A percentile compares a stretch with the other conserved stretches of the same genome.
Evolutionary conservation across 2,329 filamentous ascomycete genomes (phyloP).

Genomic region (Microcyclospora pomicola): DNA sequence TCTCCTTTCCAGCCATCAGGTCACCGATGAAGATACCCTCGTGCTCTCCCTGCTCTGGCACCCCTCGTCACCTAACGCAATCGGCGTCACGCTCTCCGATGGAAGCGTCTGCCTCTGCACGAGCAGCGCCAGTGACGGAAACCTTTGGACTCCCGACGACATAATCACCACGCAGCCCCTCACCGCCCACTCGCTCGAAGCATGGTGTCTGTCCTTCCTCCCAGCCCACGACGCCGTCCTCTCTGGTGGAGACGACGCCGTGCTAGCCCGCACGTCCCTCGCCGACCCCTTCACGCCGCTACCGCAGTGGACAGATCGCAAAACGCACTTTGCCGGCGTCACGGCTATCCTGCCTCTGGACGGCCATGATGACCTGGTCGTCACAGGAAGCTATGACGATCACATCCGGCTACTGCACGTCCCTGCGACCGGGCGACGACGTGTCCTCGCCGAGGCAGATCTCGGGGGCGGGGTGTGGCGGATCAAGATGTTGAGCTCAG

Average conservation of each 20-base stretch:
- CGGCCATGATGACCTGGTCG: slow-evolving; percentile 38
- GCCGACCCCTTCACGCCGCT: neutral
- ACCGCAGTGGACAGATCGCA: slow-evolving; percentile 31
- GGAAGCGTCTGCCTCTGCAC: slow-evolving; percentile 39
- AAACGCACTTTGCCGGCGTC: slow-evolving; percentile 66
- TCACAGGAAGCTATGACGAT: slow-evolving; percentile 92
- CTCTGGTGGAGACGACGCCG: slow-evolving; percentile 65
- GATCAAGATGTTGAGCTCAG: slow-evolving; percentile 45
- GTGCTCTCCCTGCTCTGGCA: slow-evolving; percentile 66
- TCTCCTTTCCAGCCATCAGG: neutral
- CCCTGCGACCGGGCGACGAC: slow-evolving; percentile 26
- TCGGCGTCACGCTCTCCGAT: slow-evolving; percentile 60
- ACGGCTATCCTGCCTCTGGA: slow-evolving; percentile 68
- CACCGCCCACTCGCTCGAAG: slow-evolving; percentile 45
- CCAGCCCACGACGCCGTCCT: slow-evolving; percentile 36
- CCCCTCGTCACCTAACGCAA: slow-evolving; percentile 37
- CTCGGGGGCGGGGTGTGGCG: slow-evolving; percentile 81
- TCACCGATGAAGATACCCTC: slow-evolving; percentile 32
- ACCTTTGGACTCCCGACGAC: slow-evolving; percentile 26
- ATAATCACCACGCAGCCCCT: slow-evolving; percentile 12
- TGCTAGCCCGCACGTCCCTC: slow-evolving; percentile 31
- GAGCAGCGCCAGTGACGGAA: slow-evolving; percentile 15
- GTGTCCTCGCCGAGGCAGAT: slow-evolving; percentile 48
- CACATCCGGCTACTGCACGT: slow-evolving; percentile 52
- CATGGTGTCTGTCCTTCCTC: slow-evolving; percentile 56